Evolutionary conservation across 306 rosid species (phyloP).

Genomic region (Trichosanthes truncata): DNA sequence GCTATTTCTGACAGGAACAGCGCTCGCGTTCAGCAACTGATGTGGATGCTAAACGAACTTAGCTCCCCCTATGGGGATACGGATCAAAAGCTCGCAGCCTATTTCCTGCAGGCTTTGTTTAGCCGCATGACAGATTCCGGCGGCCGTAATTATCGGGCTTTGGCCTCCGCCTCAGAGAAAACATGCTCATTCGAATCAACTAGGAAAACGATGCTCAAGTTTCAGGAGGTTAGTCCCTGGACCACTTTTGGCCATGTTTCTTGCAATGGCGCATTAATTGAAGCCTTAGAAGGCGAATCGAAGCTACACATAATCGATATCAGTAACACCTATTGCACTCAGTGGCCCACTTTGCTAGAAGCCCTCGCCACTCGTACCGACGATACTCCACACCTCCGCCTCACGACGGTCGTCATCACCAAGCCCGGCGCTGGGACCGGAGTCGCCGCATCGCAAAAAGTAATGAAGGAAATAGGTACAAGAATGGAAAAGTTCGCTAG

Average conservation of each 20-base stretch:
- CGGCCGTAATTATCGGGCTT: constrained; percentile 45
- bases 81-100: constrained; percentile 67
- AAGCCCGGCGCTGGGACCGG: constrained; percentile 6
- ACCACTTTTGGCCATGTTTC: constrained; percentile 95
- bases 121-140: constrained; percentile 77
- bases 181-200: constrained; percentile 92
- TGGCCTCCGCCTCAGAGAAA: constrained; percentile 68
- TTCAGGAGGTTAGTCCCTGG: constrained; percentile 95
- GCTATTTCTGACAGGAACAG: constrained; percentile 73
- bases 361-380: constrained; percentile 82
- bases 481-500: constrained; percentile 93
- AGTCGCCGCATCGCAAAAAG: constrained; percentile 27
- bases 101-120: constrained; percentile 85
- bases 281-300: constrained; percentile 74
- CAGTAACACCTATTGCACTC: constrained; percentile 92
- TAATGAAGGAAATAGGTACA: constrained; percentile 74
- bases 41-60: constrained; percentile 97
- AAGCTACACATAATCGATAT: constrained; percentile 73
- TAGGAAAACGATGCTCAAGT: constrained; percentile 60
- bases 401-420: constrained; percentile 52
- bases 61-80: constrained; percentile 83
- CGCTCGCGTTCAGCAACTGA: constrained; percentile 57
- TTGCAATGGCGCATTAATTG: constrained; percentile 78
- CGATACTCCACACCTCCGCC: constrained; percentile 75
- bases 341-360: constrained; percentile 92